Evolutionary conservation across 2,329 filamentous ascomycete species (phyloP).

Genomic region (Ophiostoma tasmaniense): DNA sequence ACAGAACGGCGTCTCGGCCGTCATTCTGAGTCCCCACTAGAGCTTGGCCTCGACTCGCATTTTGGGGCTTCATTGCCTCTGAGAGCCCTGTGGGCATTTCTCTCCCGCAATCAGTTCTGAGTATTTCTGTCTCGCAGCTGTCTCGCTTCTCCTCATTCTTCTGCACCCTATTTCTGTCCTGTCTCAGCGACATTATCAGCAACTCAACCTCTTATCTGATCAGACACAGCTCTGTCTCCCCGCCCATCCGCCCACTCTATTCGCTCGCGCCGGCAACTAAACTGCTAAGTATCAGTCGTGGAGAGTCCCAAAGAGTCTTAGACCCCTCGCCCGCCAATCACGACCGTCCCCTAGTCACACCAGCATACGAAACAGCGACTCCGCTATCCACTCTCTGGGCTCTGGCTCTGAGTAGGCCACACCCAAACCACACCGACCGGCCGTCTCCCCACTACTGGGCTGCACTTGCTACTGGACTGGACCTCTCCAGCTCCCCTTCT

Average conservation of each 20-base stretch:
- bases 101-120: background rate
- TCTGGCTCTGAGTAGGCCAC: background rate
- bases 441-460: background rate
- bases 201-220: background rate
- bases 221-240: background rate
- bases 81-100: background rate
- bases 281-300: background rate
- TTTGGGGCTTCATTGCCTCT: background rate
- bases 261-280: background rate
- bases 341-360: background rate
- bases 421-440: background rate
- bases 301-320: background rate
- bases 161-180: background rate
- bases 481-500: background rate
- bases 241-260: background rate
- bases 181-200: background rate
- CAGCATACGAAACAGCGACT: conserved; percentile 5
- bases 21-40: background rate
- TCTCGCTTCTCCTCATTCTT: background rate
- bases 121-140: background rate
- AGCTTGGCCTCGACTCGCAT: background rate
- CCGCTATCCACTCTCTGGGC: background rate
- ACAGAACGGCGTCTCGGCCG: background rate
- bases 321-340: background rate
- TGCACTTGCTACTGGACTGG: background rate